These are phyloP conservation scores for Sporisorium exsertum DNA, from an alignment of 1,284 basidiomycete genomes.

Conservation along the genomic window DNA sequence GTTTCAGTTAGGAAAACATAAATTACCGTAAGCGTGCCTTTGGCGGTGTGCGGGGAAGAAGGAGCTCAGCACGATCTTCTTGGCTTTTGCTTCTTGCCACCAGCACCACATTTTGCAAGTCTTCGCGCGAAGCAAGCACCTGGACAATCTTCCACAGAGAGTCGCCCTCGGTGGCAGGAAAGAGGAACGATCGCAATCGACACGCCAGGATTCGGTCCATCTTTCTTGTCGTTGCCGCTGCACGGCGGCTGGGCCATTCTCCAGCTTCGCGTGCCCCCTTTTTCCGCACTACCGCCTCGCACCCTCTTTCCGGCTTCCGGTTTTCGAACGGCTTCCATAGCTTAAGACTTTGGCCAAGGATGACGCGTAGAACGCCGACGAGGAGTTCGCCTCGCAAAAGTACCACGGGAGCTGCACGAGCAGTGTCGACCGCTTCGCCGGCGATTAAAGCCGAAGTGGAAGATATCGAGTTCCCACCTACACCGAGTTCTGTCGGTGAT, in stretches of 20 bases:
- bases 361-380: constrained; percentile 4
- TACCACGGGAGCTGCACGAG: background rate
- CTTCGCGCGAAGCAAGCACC: background rate
- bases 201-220: constrained; percentile 29
- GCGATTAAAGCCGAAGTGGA: constrained; percentile 15
- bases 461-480: constrained; percentile 13
- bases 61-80: background rate
- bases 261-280: background rate
- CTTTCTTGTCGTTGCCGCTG: constrained; percentile 8
- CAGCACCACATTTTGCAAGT: too few species aligned
- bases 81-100: background rate
- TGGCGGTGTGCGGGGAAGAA: too few species aligned
- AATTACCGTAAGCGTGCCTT: too few species aligned
- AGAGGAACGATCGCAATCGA: background rate
- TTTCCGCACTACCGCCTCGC: background rate
- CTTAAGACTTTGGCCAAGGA: background rate
- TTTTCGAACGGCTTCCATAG: background rate
- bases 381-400: constrained; percentile 14
- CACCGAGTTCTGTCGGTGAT: constrained; percentile 7
- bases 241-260: constrained; percentile 13
- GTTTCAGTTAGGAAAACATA: too few species aligned
- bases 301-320: background rate
- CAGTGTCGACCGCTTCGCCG: constrained; percentile 15
- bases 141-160: background rate
- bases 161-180: too few species aligned